Percentiles rank a stretch among this genome's conserved stretches.
Evolutionary conservation across 106 monocot genomes (phyloP).

Genomic region (Acorus gramineus): DNA sequence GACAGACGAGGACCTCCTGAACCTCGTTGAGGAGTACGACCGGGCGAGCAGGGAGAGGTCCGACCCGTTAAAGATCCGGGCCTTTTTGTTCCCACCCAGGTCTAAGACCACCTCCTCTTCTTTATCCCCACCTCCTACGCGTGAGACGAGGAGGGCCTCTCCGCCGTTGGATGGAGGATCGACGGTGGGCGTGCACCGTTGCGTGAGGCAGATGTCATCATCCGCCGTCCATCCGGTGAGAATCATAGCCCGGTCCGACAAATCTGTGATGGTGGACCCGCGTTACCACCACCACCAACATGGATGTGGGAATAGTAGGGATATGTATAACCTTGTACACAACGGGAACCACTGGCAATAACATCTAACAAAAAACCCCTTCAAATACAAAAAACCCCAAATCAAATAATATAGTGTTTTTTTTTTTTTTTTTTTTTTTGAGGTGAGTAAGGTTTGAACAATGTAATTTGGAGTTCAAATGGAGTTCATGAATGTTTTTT

Average conservation of each 20-base stretch:
- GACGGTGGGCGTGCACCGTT: neutral
- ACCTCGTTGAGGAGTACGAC: conserved; percentile 72
- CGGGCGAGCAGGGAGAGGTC: conserved; percentile 22
- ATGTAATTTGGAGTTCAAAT: too few relatives aligned
- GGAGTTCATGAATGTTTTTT: too few relatives aligned
- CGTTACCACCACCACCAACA: conserved; percentile 4
- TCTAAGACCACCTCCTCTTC: neutral
- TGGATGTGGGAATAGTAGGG: neutral
- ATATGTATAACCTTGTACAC: conserved; percentile 12
- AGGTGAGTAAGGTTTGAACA: too few relatives aligned
- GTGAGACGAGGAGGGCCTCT: neutral
- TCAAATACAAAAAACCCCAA: too few relatives aligned
- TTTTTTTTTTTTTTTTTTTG: too few relatives aligned
- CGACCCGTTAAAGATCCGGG: conserved; percentile 48
- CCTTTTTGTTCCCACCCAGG: conserved; percentile 37
- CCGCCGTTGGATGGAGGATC: neutral
- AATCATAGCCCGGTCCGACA: neutral
- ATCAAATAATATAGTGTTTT: too few relatives aligned
- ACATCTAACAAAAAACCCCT: too few relatives aligned
- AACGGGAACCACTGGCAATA: conserved; percentile 32
- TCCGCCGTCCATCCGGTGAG: conserved; percentile 1
- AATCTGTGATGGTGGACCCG: neutral
- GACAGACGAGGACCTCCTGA: conserved; percentile 68
- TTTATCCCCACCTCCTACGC: neutral
- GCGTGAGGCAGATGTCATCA: conserved; percentile 4